phyloP scores from a whole-genome alignment of 257 asterid genomes.

The Petunia axillaris region DNA sequence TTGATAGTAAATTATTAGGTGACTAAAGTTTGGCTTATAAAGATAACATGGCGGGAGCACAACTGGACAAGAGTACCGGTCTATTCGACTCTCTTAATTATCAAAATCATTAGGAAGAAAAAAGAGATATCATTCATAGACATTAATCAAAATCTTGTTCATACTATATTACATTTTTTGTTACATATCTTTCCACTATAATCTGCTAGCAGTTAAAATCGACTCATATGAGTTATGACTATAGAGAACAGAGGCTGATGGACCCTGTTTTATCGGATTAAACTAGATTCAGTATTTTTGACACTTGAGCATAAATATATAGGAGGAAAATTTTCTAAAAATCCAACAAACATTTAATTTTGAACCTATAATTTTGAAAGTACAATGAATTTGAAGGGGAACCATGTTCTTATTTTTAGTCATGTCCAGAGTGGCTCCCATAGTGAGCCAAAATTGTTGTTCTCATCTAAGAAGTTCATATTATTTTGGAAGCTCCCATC shows the following conservation, averaged over 20 bases:
- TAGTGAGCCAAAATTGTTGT: conserved; percentile 39
- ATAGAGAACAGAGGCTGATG: neutral
- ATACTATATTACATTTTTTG: neutral
- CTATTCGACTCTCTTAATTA: conserved; percentile 36
- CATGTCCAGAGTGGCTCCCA: conserved; percentile 63
- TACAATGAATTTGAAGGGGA: neutral
- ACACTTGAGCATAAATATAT: neutral
- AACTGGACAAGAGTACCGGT: conserved; percentile 28
- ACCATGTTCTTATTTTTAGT: neutral
- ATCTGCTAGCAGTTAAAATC: neutral
- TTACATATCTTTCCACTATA: neutral
- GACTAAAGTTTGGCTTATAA: conserved; percentile 20
- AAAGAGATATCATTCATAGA: conserved; percentile 27
- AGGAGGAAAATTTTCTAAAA: too few species aligned
- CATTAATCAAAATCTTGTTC: conserved; percentile 5
- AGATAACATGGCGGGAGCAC: conserved; percentile 27
- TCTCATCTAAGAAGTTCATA: conserved; percentile 44
- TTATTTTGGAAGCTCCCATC: conserved; percentile 9
- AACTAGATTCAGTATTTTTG: neutral
- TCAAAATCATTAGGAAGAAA: conserved; percentile 12
- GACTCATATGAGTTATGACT: neutral
- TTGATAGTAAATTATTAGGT: conserved; percentile 26
- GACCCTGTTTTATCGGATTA: neutral
- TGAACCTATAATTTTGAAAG: neutral
- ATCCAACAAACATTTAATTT: too few species aligned